Conservation (phyloP, 2,329 filamentous ascomycete genomes). For the Trichoderma atroviride region DNA sequence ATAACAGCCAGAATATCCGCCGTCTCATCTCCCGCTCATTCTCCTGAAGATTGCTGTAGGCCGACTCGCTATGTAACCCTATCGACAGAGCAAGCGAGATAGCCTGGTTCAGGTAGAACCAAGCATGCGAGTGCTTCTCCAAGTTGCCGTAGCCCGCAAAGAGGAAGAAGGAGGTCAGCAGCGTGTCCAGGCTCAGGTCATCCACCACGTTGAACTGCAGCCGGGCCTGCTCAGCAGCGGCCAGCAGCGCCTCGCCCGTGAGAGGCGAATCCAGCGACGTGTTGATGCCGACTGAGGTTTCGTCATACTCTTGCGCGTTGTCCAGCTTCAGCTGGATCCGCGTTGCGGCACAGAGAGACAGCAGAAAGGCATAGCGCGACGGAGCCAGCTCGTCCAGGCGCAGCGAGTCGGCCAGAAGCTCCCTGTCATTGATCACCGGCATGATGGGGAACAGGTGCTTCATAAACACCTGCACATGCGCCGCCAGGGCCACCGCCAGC, state of each 20-base stretch:
- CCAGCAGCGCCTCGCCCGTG: constrained; percentile 35
- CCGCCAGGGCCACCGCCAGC: constrained; percentile 32
- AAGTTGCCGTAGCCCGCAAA: constrained; percentile 39
- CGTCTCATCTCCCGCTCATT: constrained; percentile 36
- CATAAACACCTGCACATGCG: constrained; percentile 38
- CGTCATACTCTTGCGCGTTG: constrained; percentile 27
- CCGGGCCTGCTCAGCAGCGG: constrained; percentile 34
- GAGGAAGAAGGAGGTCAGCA: constrained; percentile 38
- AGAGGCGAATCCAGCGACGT: constrained; percentile 31
- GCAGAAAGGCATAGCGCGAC: constrained; percentile 36
- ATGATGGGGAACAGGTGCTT: constrained; percentile 40
- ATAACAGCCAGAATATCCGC: constrained; percentile 41
- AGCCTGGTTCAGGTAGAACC: constrained; percentile 41
- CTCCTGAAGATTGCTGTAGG: constrained; percentile 32
- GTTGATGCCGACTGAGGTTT: constrained; percentile 29
- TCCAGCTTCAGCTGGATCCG: constrained; percentile 37
- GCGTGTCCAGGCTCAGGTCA: constrained; percentile 35
- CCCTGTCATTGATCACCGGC: constrained; percentile 37
- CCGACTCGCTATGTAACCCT: constrained; percentile 35
- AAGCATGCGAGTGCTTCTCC: constrained; percentile 35
- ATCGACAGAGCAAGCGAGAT: constrained; percentile 37
- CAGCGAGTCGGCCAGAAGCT: constrained; percentile 35
- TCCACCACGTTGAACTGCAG: constrained; percentile 37
- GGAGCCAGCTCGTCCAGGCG: constrained; percentile 34
- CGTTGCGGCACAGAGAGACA: constrained; percentile 37